Evolutionary conservation across 257 asterid genomes (phyloP).

Genomic region (Ligustrum vulgare): DNA sequence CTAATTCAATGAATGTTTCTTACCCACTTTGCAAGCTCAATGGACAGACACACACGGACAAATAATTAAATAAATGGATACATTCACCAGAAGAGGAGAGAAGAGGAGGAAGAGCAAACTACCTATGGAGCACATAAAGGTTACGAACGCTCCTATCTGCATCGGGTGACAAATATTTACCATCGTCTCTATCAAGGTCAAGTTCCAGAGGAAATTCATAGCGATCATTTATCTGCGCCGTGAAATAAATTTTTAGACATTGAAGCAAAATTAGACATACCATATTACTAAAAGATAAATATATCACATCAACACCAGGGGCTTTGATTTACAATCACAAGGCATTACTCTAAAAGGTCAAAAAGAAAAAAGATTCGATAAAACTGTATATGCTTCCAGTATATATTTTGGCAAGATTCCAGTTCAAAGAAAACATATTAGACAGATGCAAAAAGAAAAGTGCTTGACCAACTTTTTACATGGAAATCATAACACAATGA

Average conservation of each 20-base stretch:
- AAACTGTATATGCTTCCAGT: not conserved
- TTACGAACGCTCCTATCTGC: conserved; percentile 67
- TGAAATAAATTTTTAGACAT: not conserved
- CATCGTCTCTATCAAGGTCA: conserved; percentile 67
- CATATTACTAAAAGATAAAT: not conserved
- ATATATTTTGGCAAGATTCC: not conserved
- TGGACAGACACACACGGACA: not conserved
- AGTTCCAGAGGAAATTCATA: conserved; percentile 70
- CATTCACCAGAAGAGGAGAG: not conserved
- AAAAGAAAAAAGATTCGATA: not conserved
- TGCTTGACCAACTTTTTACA: not conserved
- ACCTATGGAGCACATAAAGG: conserved; percentile 68
- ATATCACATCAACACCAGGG: not conserved
- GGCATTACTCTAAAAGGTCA: not conserved
- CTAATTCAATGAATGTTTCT: not conserved
- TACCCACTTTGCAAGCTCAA: not conserved
- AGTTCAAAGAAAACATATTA: not conserved
- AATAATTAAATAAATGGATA: not conserved
- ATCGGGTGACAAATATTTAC: conserved; percentile 68
- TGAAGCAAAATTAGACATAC: not conserved
- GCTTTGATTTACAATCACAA: not conserved
- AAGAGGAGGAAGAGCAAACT: not conserved
- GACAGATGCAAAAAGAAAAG: not conserved
- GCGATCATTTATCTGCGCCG: conserved; percentile 63
- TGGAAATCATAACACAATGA: not conserved